Evolutionary conservation across 331 rosid genomes (phyloP).

Genomic region (Quercus phellos): DNA sequence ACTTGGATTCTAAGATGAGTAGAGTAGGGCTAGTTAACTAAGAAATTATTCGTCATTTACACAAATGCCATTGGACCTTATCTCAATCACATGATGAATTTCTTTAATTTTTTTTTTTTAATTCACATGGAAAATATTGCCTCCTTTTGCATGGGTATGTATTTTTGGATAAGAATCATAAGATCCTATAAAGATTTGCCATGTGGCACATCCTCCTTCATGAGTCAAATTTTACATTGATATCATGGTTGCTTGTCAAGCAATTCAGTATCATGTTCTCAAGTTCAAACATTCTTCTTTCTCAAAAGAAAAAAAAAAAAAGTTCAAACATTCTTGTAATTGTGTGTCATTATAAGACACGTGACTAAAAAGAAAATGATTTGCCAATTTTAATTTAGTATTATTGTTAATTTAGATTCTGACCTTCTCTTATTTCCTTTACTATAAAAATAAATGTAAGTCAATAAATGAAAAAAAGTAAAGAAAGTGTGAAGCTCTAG

Average conservation of each 20-base stretch:
- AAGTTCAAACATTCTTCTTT: not conserved
- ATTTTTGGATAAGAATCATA: not conserved
- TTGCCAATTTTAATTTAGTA: not conserved
- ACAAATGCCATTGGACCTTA: not conserved
- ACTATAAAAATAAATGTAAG: no score
- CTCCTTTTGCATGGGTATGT: slow-evolving; percentile 15
- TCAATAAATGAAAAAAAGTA: no score
- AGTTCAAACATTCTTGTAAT: no score
- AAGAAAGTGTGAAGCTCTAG: no score
- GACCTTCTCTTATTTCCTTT: no score
- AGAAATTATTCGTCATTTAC: not conserved
- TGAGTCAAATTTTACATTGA: not conserved
- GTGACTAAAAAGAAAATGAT: not conserved
- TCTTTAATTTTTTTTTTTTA: not conserved
- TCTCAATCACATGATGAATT: slow-evolving; percentile 1
- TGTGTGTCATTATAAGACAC: no score
- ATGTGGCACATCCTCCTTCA: slow-evolving; percentile 11
- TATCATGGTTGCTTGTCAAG: not conserved
- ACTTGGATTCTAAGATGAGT: no score
- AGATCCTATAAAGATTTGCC: slow-evolving; percentile 11
- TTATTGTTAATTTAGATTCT: no score
- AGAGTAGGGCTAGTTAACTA: not conserved
- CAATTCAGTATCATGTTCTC: not conserved
- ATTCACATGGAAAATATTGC: slow-evolving; percentile 19
- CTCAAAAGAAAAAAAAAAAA: not conserved